phyloP scores from a whole-genome alignment of 2,329 filamentous ascomycete genomes.

The Zymoseptoria tritici region DNA sequence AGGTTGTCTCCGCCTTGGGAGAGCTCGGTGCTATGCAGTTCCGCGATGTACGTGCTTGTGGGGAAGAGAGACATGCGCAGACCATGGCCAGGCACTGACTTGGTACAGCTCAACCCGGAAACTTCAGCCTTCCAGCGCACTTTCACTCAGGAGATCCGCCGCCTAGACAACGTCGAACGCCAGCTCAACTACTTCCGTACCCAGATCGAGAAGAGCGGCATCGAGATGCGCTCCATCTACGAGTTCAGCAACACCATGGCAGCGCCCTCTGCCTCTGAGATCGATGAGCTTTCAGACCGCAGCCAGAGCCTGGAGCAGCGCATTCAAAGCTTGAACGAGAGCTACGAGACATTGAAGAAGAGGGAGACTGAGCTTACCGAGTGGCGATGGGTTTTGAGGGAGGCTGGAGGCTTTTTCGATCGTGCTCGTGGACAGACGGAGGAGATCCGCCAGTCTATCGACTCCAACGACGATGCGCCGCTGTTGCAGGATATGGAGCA shows the following conservation, averaged over 20 bases:
- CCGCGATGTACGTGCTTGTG: conserved; percentile 67
- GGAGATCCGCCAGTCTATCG: conserved; percentile 84
- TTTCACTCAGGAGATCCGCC: conserved; percentile 94
- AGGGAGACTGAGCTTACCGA: conserved; percentile 93
- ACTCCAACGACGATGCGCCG: conserved; percentile 83
- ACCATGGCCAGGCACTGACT: conserved; percentile 15
- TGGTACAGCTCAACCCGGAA: conserved; percentile 73
- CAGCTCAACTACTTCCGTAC: conserved; percentile 92
- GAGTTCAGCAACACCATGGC: conserved; percentile 78
- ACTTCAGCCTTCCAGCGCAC: conserved; percentile 93
- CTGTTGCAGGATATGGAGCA: conserved; percentile 90
- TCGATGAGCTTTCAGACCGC: conserved; percentile 89
- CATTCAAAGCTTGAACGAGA: conserved; percentile 87
- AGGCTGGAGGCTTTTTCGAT: conserved; percentile 96
- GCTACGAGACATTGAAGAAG: conserved; percentile 97
- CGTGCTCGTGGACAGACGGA: conserved; percentile 92
- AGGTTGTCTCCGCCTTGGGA: conserved; percentile 92
- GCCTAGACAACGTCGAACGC: conserved; percentile 95
- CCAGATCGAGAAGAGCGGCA: conserved; percentile 90
- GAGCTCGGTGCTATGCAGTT: conserved; percentile 97
- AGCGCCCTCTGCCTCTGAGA: conserved; percentile 84
- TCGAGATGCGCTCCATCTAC: conserved; percentile 80
- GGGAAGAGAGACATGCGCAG: background rate
- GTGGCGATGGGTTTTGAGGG: conserved; percentile 95
- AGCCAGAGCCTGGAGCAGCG: conserved; percentile 89